Evolutionary conservation across 441 rosid species (phyloP), one percentile per base, ranked within the genome.

Genomic region (Erysimum cheiri): DNA sequence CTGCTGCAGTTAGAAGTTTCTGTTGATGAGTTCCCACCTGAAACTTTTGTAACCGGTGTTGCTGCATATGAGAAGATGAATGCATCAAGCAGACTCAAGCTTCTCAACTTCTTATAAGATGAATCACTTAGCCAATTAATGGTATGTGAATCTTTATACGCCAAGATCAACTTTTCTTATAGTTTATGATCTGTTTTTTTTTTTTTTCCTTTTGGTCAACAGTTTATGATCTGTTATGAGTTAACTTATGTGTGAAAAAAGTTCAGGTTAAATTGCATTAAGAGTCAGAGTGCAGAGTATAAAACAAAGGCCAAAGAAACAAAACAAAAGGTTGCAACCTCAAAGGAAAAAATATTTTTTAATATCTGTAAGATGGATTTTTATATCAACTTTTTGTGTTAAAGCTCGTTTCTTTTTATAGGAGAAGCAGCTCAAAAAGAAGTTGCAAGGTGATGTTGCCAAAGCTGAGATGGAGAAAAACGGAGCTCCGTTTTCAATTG

Each of bases 41-140:
- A 76, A 58, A 74, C 80, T 57, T 82, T 85, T 55, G 28, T 8
- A 33, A 10, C 6, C 2, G 52, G 52, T 47, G 12, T 47, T 47
- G 26, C 67, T 70, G 87, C 67, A 36, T 93, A 88, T 73, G 84
- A 82, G 53, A 58, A 64, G 65, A 62, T 89, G 64, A 81, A 79
- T 65, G 60, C 77, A 64, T 76, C 73, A 5, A 55, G 76, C 67
- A 93, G 87, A 85, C 89, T 91, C 57, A 83, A 79, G 73, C 86
- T 93, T 63, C 75, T 93, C 64, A 89, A 84, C 73, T 84, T 89
- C 81, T 82, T 93, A 19, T 91, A 90, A 61, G 94, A 91, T 82
- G 97, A 1, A 84, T 89, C 87, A 62, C 91, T 93, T 52, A 73
- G 82, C 78, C 96, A 19, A 1, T 19, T 19, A 19, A 0, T 63